phyloP scores from a whole-genome alignment of 2,329 filamentous ascomycete genomes.

The Aspergillus proliferans region DNA sequence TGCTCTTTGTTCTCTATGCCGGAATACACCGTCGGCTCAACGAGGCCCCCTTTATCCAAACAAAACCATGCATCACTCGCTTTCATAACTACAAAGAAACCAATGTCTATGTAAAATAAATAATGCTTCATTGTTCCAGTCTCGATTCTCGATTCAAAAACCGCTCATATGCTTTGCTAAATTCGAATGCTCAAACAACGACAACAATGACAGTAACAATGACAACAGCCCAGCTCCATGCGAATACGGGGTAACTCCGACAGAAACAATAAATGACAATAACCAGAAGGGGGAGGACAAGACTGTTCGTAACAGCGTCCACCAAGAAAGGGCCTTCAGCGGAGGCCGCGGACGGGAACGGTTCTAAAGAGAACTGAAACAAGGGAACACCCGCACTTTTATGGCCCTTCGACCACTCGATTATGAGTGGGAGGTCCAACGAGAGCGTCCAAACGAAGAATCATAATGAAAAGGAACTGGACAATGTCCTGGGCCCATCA shows the following conservation, averaged over 20 bases:
- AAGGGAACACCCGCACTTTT: not conserved
- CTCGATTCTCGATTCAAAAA: not conserved
- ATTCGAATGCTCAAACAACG: not conserved
- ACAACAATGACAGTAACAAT: not conserved
- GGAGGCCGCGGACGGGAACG: not conserved
- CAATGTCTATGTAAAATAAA: not conserved
- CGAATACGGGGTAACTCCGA: not conserved
- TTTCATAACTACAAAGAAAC: not conserved
- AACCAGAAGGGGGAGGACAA: not conserved
- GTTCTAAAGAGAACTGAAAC: not conserved
- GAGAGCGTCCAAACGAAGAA: not conserved
- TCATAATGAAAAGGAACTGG: not conserved
- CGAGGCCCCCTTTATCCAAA: not conserved
- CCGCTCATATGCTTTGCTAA: constrained; percentile 1
- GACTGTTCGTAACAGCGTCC: not conserved
- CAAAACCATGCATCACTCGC: not conserved
- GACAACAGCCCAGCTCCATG: not conserved
- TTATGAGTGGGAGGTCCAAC: not conserved
- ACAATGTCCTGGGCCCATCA: constrained; percentile 1
- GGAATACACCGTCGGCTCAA: no score
- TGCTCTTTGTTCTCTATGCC: not conserved
- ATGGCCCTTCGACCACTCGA: not conserved
- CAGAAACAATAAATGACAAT: not conserved
- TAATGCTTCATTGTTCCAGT: not conserved
- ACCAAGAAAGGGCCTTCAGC: not conserved